Percentiles rank a stretch among this genome's conserved stretches.
These are phyloP conservation scores for Trichoderma cornu-damae DNA, from an alignment of 2,329 filamentous ascomycete genomes.

Conservation along the genomic window DNA sequence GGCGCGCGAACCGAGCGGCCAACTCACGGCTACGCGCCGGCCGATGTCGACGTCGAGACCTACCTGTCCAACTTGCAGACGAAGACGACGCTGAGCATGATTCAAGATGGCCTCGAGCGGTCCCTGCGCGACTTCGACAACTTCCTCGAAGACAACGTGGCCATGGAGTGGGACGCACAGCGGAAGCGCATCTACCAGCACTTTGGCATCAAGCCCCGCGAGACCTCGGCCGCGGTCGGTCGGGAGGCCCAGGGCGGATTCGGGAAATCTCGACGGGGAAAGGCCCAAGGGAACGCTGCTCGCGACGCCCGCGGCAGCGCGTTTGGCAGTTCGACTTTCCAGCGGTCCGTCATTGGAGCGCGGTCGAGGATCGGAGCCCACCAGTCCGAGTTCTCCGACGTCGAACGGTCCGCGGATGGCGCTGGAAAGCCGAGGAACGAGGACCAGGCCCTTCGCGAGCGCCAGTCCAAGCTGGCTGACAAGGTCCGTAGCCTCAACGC, in stretches of 20 bases:
- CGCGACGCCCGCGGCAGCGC: conserved; percentile 46
- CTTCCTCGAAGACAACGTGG: conserved; percentile 90
- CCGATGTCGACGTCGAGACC: conserved; percentile 65
- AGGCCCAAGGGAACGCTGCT: conserved; percentile 44
- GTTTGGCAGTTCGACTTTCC: conserved; percentile 59
- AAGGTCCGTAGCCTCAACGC: conserved; percentile 76
- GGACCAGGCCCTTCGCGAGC: conserved; percentile 73
- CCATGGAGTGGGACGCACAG: conserved; percentile 93
- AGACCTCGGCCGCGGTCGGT: conserved; percentile 40
- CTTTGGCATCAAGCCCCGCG: conserved; percentile 73
- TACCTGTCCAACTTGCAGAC: conserved; percentile 84
- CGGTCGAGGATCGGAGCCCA: conserved; percentile 64
- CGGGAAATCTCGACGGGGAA: conserved; percentile 53
- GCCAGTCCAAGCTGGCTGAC: conserved; percentile 74
- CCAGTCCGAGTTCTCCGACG: conserved; percentile 61
- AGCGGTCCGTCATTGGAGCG: conserved; percentile 81
- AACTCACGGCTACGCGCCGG: conserved; percentile 38
- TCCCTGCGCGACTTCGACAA: conserved; percentile 88
- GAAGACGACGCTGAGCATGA: conserved; percentile 86
- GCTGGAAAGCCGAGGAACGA: conserved; percentile 49
- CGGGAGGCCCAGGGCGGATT: conserved; percentile 53
- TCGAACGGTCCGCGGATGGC: conserved; percentile 53
- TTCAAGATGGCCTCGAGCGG: conserved; percentile 82
- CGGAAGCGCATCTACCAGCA: conserved; percentile 91
- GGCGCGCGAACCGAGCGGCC: conserved; percentile 43